phyloP scores from a whole-genome alignment of 139 green algal species.

The Astrephomene gubernaculifera region DNA sequence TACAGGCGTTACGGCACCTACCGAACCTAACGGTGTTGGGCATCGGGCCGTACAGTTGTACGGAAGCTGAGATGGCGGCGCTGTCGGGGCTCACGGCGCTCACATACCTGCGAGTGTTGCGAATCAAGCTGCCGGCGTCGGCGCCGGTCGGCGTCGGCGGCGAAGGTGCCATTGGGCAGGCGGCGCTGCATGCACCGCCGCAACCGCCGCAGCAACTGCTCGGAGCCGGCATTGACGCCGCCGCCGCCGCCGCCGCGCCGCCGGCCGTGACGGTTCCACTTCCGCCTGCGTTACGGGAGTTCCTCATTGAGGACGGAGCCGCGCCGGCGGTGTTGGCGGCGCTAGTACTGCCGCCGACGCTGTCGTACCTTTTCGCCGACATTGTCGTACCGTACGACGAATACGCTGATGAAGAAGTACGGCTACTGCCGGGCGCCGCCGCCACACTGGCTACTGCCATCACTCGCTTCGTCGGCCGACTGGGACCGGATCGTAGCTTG shows the following conservation, averaged over 20 bases:
- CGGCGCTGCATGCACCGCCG: background rate
- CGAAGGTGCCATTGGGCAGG: too few species aligned
- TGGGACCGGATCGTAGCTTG: background rate
- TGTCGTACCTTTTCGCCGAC: background rate
- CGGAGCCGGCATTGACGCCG: too few species aligned
- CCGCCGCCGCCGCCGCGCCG: background rate
- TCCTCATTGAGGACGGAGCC: slow-evolving; percentile 1
- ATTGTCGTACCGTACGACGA: background rate
- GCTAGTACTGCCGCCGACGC: background rate
- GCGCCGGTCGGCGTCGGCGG: background rate
- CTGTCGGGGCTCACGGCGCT: background rate
- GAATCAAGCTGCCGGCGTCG: slow-evolving; percentile 2
- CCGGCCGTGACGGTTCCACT: background rate
- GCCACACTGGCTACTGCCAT: background rate
- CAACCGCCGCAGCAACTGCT: too few species aligned
- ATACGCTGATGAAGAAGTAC: slow-evolving; percentile 1
- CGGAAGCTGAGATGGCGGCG: background rate
- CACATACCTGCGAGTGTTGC: background rate
- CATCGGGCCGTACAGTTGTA: background rate
- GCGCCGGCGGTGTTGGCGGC: slow-evolving; percentile 11
- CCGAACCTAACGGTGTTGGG: background rate
- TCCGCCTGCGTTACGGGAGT: background rate
- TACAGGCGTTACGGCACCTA: background rate
- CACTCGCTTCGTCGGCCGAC: background rate
- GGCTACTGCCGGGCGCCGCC: slow-evolving; percentile 1